Base-by-base conservation (phyloP, 2,329 filamentous ascomycete genomes). In the Venturiaceae sp. region DNA sequence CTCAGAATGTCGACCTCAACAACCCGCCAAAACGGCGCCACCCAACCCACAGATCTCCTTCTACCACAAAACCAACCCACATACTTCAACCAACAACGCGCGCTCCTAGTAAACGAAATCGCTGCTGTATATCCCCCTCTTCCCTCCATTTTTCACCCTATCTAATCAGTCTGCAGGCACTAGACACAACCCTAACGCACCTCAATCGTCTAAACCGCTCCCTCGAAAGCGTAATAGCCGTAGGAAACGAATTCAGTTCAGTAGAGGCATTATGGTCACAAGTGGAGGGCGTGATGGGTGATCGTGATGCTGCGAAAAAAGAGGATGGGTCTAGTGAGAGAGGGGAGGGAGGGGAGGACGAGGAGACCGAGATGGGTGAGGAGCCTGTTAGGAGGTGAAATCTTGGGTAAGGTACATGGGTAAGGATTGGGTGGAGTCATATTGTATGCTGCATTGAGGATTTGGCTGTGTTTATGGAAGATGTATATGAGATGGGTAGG, bases 181-280 rank as follows among this genome's bases (percentile, higher is more conserved):
- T 99, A 69, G 94, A 97, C 67, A 86, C 94, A 67, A 91, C 96
- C 60, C 85, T 99, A 9, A 88, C 92, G 66, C 96, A 96, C 68
- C 90, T 97, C 72, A 99, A 97, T 75, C 92, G 92, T 66, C 76
- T 99, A 60, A 99, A 97, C 71, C 85, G 92, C 34, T 92, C 87
- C 39, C 77, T 99, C 19, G 92, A 99, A 73, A 88, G 91, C 58
- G 87, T 97, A 21, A 92, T 95, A 60, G 86, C 90, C 52, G 92
- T 99, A 56, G 94, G 94, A 37, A 96, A 96, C 73, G 94, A 99
- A 68, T 96, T 99, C 74, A 86, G 88, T n/a, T 92, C 90, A 3
- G 94, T 99, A 46, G 94, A 99, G 72, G 91, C 90, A 32, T 80
- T 99, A 16, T 99, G 94, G 94, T 95, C 89, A 39, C 90, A 95